These are phyloP conservation scores for Wickerhamomyces chaumierensis DNA, from an alignment of 805 yeast species.

Conservation along the genomic window DNA sequence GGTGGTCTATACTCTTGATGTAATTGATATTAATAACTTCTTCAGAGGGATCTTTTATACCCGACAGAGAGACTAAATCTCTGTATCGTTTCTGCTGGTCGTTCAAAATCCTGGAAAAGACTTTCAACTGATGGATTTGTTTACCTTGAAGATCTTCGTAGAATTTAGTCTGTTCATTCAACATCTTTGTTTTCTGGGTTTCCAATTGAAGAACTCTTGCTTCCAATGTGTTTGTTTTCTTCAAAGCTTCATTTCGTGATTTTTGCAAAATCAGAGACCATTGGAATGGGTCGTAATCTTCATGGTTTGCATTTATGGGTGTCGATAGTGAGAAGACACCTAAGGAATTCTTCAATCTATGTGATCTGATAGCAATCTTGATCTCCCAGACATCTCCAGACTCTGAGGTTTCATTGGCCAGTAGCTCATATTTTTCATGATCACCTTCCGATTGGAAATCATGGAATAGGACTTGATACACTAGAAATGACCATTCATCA, in stretches of 20 bases:
- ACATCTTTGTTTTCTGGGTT: background rate
- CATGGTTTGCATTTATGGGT: conserved; percentile 3
- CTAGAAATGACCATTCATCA: conserved; percentile 6
- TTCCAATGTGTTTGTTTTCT: background rate
- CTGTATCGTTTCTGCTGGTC: conserved; percentile 11
- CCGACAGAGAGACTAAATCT: conserved; percentile 1
- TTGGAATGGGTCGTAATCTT: conserved; percentile 11
- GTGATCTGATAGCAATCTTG: background rate
- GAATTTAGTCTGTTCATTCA: conserved; percentile 7
- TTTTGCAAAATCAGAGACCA: conserved; percentile 10
- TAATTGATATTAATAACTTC: conserved; percentile 12
- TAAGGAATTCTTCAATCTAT: background rate
- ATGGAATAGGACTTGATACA: conserved; percentile 6
- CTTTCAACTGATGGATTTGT: conserved; percentile 7
- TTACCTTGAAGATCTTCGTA: conserved; percentile 3
- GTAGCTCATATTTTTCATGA: background rate
- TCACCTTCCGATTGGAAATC: conserved; percentile 1
- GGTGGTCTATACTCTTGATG: conserved; percentile 3
- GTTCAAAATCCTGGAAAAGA: conserved; percentile 14
- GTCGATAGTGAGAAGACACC: background rate
- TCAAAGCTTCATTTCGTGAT: conserved; percentile 2
- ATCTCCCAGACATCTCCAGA: conserved; percentile 1
- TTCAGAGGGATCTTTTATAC: conserved; percentile 4
- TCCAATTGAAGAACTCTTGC: background rate
- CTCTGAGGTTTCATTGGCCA: background rate